phyloP scores from a whole-genome alignment of 129 eudicot genomes.

The Artemisia argyi region DNA sequence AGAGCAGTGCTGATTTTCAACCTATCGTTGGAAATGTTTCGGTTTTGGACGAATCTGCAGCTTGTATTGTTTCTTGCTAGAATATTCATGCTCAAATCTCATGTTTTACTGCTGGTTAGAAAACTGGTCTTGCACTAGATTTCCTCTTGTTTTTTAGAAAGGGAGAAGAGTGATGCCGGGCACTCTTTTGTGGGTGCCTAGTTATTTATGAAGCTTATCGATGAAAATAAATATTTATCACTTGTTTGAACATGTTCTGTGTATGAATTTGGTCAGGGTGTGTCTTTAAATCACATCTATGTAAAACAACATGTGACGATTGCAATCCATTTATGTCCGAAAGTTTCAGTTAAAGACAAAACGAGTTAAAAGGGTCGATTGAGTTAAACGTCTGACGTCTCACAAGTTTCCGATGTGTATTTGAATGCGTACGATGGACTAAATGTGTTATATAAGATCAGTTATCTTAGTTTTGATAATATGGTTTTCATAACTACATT shows the following conservation, averaged over 20 bases:
- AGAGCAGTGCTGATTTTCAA: slow-evolving; percentile 38
- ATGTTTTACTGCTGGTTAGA: not conserved
- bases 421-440: no score
- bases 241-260: slow-evolving; percentile 13
- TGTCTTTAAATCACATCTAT: no score
- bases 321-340: no score
- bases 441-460: no score
- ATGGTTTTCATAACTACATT: no score
- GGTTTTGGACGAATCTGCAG: slow-evolving; percentile 24
- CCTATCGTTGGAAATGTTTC: slow-evolving; percentile 28
- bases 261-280: slow-evolving; percentile 16
- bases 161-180: slow-evolving; percentile 30
- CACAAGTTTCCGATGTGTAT: no score
- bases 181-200: slow-evolving; percentile 21
- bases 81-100: not conserved
- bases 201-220: slow-evolving; percentile 22
- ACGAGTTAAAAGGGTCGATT: no score
- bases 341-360: no score
- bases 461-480: no score
- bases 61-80: slow-evolving; percentile 46
- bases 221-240: slow-evolving; percentile 6
- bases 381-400: no score
- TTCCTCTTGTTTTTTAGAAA: slow-evolving; percentile 23
- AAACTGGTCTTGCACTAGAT: slow-evolving; percentile 22
- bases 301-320: no score